Evolutionary conservation across 2,329 filamentous ascomycete genomes (phyloP), one percentile per base, ranked within the genome.

Genomic region (Colletotrichum brevisporum): DNA sequence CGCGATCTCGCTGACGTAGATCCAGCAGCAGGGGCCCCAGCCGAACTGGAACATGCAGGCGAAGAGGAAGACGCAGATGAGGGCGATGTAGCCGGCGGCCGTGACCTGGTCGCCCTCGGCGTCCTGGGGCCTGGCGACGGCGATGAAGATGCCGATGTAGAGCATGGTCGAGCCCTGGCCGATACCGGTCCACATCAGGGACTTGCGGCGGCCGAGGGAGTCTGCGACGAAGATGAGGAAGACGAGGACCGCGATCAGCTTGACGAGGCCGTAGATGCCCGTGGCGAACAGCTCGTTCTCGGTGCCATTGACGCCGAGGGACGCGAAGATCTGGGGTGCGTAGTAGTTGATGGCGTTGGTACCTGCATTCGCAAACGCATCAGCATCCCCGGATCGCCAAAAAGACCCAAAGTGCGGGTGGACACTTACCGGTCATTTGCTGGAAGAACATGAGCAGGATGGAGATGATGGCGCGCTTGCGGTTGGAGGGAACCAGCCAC

Each of bases 51-150:
- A 79, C 53, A 81, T 77, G 45, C 73, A 72, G 26, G 70, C 74
- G 74, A 92, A 92, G 18, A 92, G 80, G 80, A 90, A 92, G 65
- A 92, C 89, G 75, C 88, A 90, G 59, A 91, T 86, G 0, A 92
- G 82, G 0, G 90, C 90, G 48, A 91, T 83, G 76, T 92, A 92
- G 10, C 90, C 90, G 24, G 76, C 76, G 9, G 71, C 62, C 63
- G 76, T 71, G 50, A 80, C 76, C 59, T 79, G 79, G 6, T 74
- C 77, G 1, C 78, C 82, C 4, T 78, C 73, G 8, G 57, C 43
- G 6, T 59, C 63, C 13, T 85, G 74, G 0, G 90, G 90, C 0
- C 87, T 86, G 21, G 83, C 80, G 69, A 90, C 85, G 58, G 88
- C 85, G 71, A 91, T 85, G 76, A 91, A 92, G 45, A 91, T 80